Conservation (phyloP, 192 early-diverging fungal genomes). For the Coemansia sp. region DNA sequence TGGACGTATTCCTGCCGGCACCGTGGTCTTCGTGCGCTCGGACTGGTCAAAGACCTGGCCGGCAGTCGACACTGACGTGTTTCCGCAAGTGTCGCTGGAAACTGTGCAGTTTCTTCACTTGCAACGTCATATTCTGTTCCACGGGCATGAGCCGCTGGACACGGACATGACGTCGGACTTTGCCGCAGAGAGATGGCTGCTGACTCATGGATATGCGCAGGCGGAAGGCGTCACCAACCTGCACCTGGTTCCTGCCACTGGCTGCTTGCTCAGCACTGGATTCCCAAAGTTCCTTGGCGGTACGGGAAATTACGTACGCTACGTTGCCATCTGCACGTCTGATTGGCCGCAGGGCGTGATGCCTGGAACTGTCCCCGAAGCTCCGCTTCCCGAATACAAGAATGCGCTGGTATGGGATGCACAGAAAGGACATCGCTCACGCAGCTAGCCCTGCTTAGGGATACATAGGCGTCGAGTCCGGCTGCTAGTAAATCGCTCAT, state of each 20-base stretch:
- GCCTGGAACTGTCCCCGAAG: conserved; percentile 38
- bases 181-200: conserved; percentile 48
- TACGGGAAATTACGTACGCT: conserved; percentile 52
- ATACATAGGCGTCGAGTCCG: background rate
- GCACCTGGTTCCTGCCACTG: conserved; percentile 48
- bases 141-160: conserved; percentile 56
- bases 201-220: conserved; percentile 49
- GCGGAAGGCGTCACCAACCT: conserved; percentile 55
- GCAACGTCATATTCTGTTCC: conserved; percentile 48
- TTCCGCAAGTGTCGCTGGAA: conserved; percentile 50
- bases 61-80: conserved; percentile 46
- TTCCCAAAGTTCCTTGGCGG: conserved; percentile 55
- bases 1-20: conserved; percentile 36
- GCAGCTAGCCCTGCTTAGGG: conserved; percentile 1
- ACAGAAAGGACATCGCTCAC: conserved; percentile 24
- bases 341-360: conserved; percentile 39
- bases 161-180: conserved; percentile 53
- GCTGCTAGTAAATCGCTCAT: too few species aligned
- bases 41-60: conserved; percentile 56
- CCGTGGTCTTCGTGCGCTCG: conserved; percentile 55
- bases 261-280: conserved; percentile 54
- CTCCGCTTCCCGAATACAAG: conserved; percentile 41
- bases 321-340: conserved; percentile 49
- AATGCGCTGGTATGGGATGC: conserved; percentile 35
- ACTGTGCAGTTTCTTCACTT: conserved; percentile 51